Percentiles rank a stretch among this genome's conserved stretches.
These are phyloP conservation scores for Aspergillus japonicus DNA, from an alignment of 2,329 filamentous ascomycete genomes.

Conservation along the genomic window DNA sequence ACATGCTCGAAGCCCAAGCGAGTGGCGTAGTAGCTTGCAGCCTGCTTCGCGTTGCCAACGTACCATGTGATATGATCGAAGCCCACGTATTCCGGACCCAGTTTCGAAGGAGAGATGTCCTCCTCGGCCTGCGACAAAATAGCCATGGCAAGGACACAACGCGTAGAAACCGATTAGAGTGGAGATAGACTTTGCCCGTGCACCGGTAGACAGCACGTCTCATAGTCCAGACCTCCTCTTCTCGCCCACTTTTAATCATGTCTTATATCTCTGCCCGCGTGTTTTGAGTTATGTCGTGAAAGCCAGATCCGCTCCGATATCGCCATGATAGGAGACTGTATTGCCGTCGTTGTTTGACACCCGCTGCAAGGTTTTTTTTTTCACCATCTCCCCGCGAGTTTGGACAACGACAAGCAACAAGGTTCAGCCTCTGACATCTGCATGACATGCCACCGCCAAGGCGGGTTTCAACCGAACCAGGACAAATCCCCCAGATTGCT, in stretches of 20 bases:
- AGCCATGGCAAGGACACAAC: not conserved
- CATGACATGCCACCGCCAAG: not conserved
- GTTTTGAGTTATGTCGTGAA: not conserved
- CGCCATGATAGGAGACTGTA: too few species aligned
- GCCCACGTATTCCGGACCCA: constrained; percentile 50
- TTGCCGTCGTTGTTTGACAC: too few species aligned
- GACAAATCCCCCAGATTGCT: not conserved
- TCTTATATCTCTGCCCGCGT: not conserved
- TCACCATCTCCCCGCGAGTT: not conserved
- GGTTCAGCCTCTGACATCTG: not conserved
- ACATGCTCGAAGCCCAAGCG: constrained; percentile 78
- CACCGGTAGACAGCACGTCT: not conserved
- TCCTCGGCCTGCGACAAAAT: not conserved
- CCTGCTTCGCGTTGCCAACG: constrained; percentile 91
- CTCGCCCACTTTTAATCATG: not conserved
- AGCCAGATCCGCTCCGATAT: not conserved
- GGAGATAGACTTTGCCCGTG: not conserved
- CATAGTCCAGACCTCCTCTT: not conserved
- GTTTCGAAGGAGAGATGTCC: constrained; percentile 21
- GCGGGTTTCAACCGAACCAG: not conserved
- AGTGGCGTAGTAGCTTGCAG: constrained; percentile 77
- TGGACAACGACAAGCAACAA: not conserved
- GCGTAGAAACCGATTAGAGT: not conserved
- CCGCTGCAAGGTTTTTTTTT: too few species aligned
- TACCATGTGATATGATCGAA: constrained; percentile 92